phyloP scores from a whole-genome alignment of 2,329 filamentous ascomycete species.

The Akanthomyces uredinophilus region DNA sequence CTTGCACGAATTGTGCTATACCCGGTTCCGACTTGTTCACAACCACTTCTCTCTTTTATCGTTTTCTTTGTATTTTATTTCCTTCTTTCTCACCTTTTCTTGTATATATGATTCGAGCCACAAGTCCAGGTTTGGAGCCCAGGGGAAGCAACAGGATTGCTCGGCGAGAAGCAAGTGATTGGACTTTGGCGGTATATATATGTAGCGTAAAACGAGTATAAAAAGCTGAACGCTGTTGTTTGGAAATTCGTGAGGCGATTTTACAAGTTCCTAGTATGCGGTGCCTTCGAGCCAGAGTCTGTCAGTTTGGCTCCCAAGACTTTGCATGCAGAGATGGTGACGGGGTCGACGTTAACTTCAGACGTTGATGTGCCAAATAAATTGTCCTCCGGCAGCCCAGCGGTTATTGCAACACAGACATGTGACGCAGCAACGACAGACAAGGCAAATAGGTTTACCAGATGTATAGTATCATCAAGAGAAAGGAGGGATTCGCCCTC shows the following conservation, averaged over 20 bases:
- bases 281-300: neutral
- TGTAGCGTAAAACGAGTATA: neutral
- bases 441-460: slow-evolving; percentile 37
- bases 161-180: slow-evolving; percentile 1
- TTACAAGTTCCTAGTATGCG: neutral
- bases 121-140: neutral
- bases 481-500: neutral
- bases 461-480: slow-evolving; percentile 36
- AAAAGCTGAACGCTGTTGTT: neutral
- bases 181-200: slow-evolving; percentile 11
- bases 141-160: slow-evolving; percentile 13
- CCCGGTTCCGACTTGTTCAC: neutral
- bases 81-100: neutral
- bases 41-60: neutral
- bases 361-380: slow-evolving; percentile 4
- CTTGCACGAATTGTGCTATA: neutral
- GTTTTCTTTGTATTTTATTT: slow-evolving; percentile 9
- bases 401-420: slow-evolving; percentile 21
- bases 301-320: neutral
- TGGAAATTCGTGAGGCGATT: neutral
- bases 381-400: slow-evolving; percentile 25
- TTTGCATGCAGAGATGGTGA: neutral
- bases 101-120: slow-evolving; percentile 12
- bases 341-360: neutral
- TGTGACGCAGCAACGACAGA: slow-evolving; percentile 22